Percentiles rank a stretch among this genome's conserved stretches.
Evolutionary conservation across 257 asterid species (phyloP).

Genomic region (Solanum infundibuliforme): DNA sequence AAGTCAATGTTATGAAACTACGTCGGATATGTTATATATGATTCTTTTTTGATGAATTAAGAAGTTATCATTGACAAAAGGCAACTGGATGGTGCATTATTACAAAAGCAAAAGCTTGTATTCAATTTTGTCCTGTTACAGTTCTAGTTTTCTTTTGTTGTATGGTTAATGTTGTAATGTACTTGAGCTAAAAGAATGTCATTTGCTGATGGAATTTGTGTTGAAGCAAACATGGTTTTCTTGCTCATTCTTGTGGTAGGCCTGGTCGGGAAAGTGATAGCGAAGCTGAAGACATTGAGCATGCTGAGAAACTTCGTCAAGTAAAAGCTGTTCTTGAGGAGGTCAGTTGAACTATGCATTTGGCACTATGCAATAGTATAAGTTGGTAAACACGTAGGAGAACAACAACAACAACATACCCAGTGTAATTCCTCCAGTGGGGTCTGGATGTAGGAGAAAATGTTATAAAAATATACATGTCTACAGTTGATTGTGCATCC

Average conservation of each 20-base stretch:
- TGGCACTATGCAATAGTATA: neutral
- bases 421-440: neutral
- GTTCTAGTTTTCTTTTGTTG: neutral
- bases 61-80: neutral
- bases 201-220: neutral
- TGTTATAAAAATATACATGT: neutral
- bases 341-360: constrained; percentile 27
- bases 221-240: neutral
- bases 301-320: constrained; percentile 99
- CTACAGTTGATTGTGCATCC: neutral
- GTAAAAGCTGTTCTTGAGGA: constrained; percentile 99
- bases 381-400: neutral
- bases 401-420: neutral
- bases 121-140: neutral
- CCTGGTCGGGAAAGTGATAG: constrained; percentile 92
- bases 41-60: neutral
- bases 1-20: neutral
- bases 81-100: neutral
- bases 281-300: constrained; percentile 93
- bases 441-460: neutral
- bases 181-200: neutral
- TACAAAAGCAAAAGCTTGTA: neutral
- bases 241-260: constrained; percentile 33
- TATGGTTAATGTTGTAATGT: neutral
- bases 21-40: neutral